These are phyloP conservation scores for Phylloporus arenicola DNA, from an alignment of 768 basidiomycete species.

Conservation along the genomic window DNA sequence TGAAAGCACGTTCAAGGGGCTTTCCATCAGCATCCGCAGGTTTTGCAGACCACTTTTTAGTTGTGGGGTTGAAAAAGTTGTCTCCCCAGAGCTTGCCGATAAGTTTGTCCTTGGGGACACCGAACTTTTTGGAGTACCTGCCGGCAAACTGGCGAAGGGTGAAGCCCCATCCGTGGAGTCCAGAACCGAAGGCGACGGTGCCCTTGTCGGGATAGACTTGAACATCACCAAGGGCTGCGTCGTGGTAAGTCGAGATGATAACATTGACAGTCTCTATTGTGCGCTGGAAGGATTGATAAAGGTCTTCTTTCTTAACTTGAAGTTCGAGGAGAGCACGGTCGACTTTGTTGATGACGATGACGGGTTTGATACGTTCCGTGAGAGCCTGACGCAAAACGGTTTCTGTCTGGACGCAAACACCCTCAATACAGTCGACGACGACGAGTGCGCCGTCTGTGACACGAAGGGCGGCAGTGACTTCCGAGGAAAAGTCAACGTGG, in stretches of 20 bases:
- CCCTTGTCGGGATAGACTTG: constrained; percentile 99
- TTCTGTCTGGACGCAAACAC: constrained; percentile 99
- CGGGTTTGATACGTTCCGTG: constrained; percentile 98
- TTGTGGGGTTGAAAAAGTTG: constrained; percentile 97
- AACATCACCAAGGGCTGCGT: constrained; percentile 89
- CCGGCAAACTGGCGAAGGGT: constrained; percentile 95
- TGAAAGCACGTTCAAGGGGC: constrained; percentile 96
- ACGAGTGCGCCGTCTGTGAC: constrained; percentile 99
- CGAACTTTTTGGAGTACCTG: constrained; percentile 97
- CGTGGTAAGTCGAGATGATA: constrained; percentile 96
- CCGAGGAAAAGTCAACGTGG: constrained; percentile 99
- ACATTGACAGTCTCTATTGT: constrained; percentile 98
- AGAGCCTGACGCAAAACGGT: constrained; percentile 97
- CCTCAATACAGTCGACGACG: constrained; percentile 98
- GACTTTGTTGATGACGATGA: constrained; percentile 99
- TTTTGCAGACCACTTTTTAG: constrained; percentile 93
- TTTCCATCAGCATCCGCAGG: constrained; percentile 73
- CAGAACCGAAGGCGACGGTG: constrained; percentile 97
- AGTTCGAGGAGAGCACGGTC: constrained; percentile 98
- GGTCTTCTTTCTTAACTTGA: constrained; percentile 92
- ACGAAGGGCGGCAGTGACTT: constrained; percentile 98
- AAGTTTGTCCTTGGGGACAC: constrained; percentile 98
- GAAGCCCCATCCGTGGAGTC: constrained; percentile 99
- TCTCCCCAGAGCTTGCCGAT: constrained; percentile 98
- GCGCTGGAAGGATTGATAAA: constrained; percentile 96